phyloP scores from a whole-genome alignment of 306 rosid genomes.

The Lithocarpus polystachyus region DNA sequence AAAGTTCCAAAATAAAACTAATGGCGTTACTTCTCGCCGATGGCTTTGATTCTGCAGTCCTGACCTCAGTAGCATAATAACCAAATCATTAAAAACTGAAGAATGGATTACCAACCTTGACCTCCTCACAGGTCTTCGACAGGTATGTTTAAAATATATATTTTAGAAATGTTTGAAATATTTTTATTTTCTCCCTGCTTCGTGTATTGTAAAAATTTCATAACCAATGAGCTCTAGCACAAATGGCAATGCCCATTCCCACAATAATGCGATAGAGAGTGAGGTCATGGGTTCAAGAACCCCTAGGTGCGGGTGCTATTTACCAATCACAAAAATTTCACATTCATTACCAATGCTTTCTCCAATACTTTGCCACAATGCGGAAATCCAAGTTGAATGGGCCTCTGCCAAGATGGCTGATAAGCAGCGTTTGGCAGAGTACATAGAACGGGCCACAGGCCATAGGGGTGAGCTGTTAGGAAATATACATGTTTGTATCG shows the following conservation, averaged over 20 bases:
- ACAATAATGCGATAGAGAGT: too few relatives aligned
- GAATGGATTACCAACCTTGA: constrained; percentile 86
- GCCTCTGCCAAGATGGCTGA: constrained; percentile 87
- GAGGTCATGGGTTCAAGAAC: too few relatives aligned
- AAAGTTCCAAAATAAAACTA: constrained; percentile 93
- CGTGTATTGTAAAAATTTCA: constrained; percentile 17
- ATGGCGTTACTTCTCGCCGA: constrained; percentile 94
- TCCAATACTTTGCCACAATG: constrained; percentile 67
- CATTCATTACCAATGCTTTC: constrained; percentile 25
- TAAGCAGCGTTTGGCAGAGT: constrained; percentile 73
- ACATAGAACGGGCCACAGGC: constrained; percentile 74
- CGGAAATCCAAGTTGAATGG: constrained; percentile 90
- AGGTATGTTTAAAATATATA: constrained; percentile 34
- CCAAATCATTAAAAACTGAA: constrained; percentile 87
- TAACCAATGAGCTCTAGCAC: too few relatives aligned
- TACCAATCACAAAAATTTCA: background rate
- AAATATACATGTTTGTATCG: too few relatives aligned
- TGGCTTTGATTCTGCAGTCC: constrained; percentile 96
- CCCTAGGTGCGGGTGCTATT: too few relatives aligned
- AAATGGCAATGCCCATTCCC: too few relatives aligned
- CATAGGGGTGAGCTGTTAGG: too few relatives aligned
- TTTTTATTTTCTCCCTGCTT: constrained; percentile 12
- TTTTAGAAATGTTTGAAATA: too few relatives aligned
- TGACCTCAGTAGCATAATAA: constrained; percentile 80
- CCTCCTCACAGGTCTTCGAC: constrained; percentile 72